phyloP scores from a whole-genome alignment of 2,329 filamentous ascomycete genomes.

The Fusarium chuoi region DNA sequence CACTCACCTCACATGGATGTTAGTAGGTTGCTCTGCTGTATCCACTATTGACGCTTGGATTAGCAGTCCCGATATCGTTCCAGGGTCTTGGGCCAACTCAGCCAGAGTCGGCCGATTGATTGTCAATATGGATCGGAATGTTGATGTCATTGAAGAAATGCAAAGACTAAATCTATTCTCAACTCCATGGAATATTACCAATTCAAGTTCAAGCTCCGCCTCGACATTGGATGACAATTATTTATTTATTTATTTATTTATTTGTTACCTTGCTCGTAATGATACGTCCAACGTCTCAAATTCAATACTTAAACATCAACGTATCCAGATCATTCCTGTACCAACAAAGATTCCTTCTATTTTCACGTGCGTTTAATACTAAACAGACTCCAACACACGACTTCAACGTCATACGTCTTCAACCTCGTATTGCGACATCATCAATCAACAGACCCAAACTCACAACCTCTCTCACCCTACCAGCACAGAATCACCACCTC shows the following conservation, averaged over 20 bases:
- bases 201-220: slow-evolving; percentile 6
- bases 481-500: slow-evolving; percentile 4
- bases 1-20: background rate
- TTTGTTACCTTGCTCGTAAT: background rate
- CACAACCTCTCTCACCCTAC: background rate
- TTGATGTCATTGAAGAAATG: slow-evolving; percentile 35
- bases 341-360: background rate
- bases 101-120: slow-evolving; percentile 6
- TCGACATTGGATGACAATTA: slow-evolving; percentile 3
- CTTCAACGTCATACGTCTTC: slow-evolving; percentile 18
- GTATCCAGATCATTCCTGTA: background rate
- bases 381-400: background rate
- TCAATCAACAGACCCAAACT: background rate
- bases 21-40: background rate
- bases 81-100: slow-evolving; percentile 1
- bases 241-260: background rate
- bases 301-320: slow-evolving; percentile 12
- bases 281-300: slow-evolving; percentile 7
- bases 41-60: slow-evolving; percentile 6
- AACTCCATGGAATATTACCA: slow-evolving; percentile 13
- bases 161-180: background rate
- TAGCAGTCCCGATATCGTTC: background rate
- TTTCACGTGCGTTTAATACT: slow-evolving; percentile 8
- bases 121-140: background rate
- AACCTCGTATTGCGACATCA: background rate